Base-by-base conservation (phyloP, 768 basidiomycete species). In the Boletus rubroflammeus region DNA sequence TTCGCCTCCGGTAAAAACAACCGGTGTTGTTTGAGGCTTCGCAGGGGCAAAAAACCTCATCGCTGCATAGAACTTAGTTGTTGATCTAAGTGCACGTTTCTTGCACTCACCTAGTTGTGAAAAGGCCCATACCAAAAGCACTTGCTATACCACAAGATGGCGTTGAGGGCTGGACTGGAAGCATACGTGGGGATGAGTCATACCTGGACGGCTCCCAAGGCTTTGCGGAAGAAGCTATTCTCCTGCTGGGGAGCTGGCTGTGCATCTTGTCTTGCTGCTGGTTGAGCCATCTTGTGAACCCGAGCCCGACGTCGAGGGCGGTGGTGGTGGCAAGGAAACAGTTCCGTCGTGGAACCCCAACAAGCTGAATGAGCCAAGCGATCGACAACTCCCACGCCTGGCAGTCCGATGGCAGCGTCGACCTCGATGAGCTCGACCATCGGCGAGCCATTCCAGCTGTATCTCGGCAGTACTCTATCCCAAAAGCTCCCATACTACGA, bases 121-220 rank as follows among this genome's bases (percentile, higher is more conserved):
- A 41, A 87, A 62, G n/a, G 76, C 78, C 75, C 80, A 90, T 55
- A 86, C 72, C 48, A 90, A 57, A 40, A 90, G 70, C 21, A 83
- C 68, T 89, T 89, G 87, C 88, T 90, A 48, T 17, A 56, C 21
- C 29, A 55, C 45, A 19, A 38, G 32, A 47, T 35, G 47, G 29
- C 45, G 38, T 47, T 63, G 46, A 51, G 53, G 35, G 34, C 47
- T 46, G 42, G 23, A 51, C 31, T 6, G 3, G 34, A 19, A 39
- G 46, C 17, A 51, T 46, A 48, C 55, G 38, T 54, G 50, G 47
- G 31, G 15, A 39, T n/a, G n/a, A n/a, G 10, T 26, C 74, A 47
- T 55, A 79, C 79, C 74, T 81, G 80, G 26, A 67, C 71, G n/a
- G 74, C 60, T 0, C 62, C 55, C n/a, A 78, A 58, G 29, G 76